phyloP scores from a whole-genome alignment of 495 filamentous ascomycete species.

The Penicillium verhagenii region DNA sequence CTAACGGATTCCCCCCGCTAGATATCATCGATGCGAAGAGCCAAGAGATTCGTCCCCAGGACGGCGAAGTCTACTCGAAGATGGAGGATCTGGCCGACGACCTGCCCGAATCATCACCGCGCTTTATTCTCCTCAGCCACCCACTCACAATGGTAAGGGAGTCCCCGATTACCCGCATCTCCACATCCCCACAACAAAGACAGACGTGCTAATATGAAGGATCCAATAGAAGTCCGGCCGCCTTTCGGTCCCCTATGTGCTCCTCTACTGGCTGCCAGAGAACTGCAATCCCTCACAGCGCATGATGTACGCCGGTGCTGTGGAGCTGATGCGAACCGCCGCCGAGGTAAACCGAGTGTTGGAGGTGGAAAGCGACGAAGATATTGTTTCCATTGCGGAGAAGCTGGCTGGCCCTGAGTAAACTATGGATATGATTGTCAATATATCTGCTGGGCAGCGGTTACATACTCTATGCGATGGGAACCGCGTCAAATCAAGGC shows the following conservation, averaged over 20 bases:
- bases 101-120: slow-evolving; percentile 86
- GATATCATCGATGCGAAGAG: slow-evolving; percentile 76
- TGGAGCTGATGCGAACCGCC: slow-evolving; percentile 90
- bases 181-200: not conserved
- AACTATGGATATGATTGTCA: not conserved
- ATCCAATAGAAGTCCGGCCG: slow-evolving; percentile 56
- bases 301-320: slow-evolving; percentile 94
- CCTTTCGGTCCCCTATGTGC: slow-evolving; percentile 77
- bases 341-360: slow-evolving; percentile 80
- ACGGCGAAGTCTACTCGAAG: slow-evolving; percentile 74
- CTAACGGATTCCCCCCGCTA: slow-evolving; percentile 4
- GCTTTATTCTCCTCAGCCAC: slow-evolving; percentile 87
- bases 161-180: not conserved
- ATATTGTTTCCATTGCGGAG: slow-evolving; percentile 69
- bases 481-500: not conserved
- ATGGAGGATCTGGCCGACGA: slow-evolving; percentile 80
- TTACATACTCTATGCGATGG: not conserved
- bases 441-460: not conserved
- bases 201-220: not conserved
- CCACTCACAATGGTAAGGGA: slow-evolving; percentile 75
- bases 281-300: slow-evolving; percentile 80
- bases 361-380: slow-evolving; percentile 74
- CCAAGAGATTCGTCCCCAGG: slow-evolving; percentile 77
- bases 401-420: slow-evolving; percentile 56
- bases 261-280: slow-evolving; percentile 87